Conservation (phyloP, 495 filamentous ascomycete species). For the Alectoria sarmentosa region DNA sequence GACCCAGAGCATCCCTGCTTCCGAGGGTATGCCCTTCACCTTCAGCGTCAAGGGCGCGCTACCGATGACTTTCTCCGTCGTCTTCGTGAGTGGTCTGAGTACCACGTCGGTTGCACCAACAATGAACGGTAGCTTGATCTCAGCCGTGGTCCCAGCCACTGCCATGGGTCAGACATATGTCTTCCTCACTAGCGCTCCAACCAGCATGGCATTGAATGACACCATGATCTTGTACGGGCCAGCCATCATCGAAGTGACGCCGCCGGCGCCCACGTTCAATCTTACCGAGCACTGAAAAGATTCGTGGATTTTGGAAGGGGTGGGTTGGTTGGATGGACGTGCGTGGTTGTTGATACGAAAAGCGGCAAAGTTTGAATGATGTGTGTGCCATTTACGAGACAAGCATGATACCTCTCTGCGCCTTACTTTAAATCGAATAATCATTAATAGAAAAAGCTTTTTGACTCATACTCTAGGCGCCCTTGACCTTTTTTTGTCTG, state of each 20-base stretch:
- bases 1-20: slow-evolving; percentile 17
- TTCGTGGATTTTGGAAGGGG: neutral
- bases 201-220: slow-evolving; percentile 21
- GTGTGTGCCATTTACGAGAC: neutral
- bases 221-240: slow-evolving; percentile 33
- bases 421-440: neutral
- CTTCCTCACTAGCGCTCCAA: slow-evolving; percentile 28
- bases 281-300: neutral
- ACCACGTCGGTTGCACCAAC: slow-evolving; percentile 26
- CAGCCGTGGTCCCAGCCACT: slow-evolving; percentile 28
- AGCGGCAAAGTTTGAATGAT: neutral
- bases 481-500: too few relatives aligned
- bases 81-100: slow-evolving; percentile 31
- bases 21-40: slow-evolving; percentile 8
- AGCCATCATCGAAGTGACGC: slow-evolving; percentile 32
- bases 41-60: slow-evolving; percentile 12
- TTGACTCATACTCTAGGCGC: neutral
- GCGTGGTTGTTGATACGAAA: neutral
- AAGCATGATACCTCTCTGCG: slow-evolving; percentile 1
- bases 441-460: neutral
- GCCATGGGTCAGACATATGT: slow-evolving; percentile 32
- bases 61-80: slow-evolving; percentile 10
- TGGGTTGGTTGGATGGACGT: neutral
- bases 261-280: slow-evolving; percentile 14
- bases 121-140: slow-evolving; percentile 22